Conservation (phyloP, 768 basidiomycete genomes). For the Mycena vitilis region DNA sequence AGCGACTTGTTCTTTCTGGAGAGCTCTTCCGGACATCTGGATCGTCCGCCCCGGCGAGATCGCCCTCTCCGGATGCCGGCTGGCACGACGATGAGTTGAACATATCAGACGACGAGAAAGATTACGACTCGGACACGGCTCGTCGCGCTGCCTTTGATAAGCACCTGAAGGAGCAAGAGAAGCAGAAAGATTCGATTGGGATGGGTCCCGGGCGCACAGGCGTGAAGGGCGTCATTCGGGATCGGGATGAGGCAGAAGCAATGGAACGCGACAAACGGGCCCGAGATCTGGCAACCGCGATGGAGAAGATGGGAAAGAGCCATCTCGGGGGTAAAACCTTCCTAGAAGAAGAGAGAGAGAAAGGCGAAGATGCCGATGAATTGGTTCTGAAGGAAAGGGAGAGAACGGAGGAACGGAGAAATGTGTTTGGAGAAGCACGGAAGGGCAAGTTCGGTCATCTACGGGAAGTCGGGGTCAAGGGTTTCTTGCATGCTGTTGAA, state of each 20-base stretch:
- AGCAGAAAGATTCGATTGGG: conserved; percentile 72
- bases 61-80: conserved; percentile 68
- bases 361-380: conserved; percentile 62
- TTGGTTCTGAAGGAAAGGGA: conserved; percentile 58
- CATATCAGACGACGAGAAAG: conserved; percentile 56
- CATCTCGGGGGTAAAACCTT: conserved; percentile 77
- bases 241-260: conserved; percentile 75
- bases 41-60: conserved; percentile 72
- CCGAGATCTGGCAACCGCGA: conserved; percentile 64
- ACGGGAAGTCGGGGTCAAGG: conserved; percentile 80
- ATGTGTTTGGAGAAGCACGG: conserved; percentile 60
- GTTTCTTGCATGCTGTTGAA: conserved; percentile 82
- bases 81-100: conserved; percentile 65
- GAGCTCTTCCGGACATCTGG: conserved; percentile 71
- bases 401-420: conserved; percentile 47
- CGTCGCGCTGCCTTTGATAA: conserved; percentile 50
- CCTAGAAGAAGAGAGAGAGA: conserved; percentile 80
- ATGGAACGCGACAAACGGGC: conserved; percentile 64
- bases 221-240: conserved; percentile 89
- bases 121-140: conserved; percentile 57
- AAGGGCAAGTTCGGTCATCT: conserved; percentile 80
- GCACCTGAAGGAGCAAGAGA: conserved; percentile 45
- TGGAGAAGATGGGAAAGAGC: conserved; percentile 70
- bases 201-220: conserved; percentile 90
- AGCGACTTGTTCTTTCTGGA: conserved; percentile 82